These are phyloP conservation scores for Flaveria bidentis DNA, from an alignment of 129 eudicot species.

Conservation along the genomic window DNA sequence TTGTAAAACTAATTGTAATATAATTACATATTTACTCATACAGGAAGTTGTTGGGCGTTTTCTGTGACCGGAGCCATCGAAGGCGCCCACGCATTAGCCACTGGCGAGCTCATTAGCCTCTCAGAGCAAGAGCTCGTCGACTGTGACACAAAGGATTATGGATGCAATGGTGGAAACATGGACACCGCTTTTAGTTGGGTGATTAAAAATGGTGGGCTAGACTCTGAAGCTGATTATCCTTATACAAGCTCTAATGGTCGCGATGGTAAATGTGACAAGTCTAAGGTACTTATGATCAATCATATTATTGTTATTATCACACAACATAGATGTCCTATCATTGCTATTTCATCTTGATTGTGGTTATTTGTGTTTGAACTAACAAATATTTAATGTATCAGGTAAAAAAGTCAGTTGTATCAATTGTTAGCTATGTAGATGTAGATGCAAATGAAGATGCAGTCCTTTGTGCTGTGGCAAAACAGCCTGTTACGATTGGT, in stretches of 20 bases:
- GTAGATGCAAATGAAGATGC: slow-evolving; percentile 53
- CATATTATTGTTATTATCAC: background rate
- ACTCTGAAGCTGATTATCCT: slow-evolving; percentile 57
- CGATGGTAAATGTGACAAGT: slow-evolving; percentile 42
- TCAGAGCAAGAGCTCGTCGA: slow-evolving; percentile 71
- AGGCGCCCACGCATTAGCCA: slow-evolving; percentile 48
- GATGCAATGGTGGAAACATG: slow-evolving; percentile 67
- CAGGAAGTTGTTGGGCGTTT: slow-evolving; percentile 80
- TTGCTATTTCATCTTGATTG: background rate
- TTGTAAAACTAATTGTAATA: background rate
- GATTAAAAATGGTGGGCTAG: slow-evolving; percentile 53
- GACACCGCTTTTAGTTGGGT: slow-evolving; percentile 54
- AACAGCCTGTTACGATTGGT: slow-evolving; percentile 64
- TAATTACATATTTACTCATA: background rate
- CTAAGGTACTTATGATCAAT: slow-evolving; percentile 40
- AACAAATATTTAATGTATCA: slow-evolving; percentile 10
- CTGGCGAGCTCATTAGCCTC: slow-evolving; percentile 60
- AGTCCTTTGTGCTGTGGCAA: slow-evolving; percentile 48
- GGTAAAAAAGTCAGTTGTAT: slow-evolving; percentile 42
- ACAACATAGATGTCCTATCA: background rate
- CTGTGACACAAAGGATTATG: slow-evolving; percentile 55
- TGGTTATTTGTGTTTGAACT: background rate
- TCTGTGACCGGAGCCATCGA: slow-evolving; percentile 66
- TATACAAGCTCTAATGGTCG: slow-evolving; percentile 44
- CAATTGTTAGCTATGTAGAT: slow-evolving; percentile 51